phyloP scores from a whole-genome alignment of 2,329 filamentous ascomycete genomes.

The Phialophora tarda region DNA sequence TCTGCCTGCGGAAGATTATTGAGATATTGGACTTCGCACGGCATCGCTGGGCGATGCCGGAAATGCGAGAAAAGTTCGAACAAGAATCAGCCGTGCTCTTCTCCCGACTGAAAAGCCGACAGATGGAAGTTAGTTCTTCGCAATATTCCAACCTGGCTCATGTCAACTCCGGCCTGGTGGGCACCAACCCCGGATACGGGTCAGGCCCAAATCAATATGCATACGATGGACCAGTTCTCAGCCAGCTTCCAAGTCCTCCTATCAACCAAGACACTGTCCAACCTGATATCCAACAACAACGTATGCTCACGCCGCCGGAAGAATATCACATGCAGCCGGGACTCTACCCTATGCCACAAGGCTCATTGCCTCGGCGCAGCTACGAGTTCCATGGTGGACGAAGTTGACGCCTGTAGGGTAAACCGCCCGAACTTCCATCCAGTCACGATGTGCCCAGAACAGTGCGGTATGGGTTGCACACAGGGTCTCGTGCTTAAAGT shows the following conservation, averaged over 20 bases:
- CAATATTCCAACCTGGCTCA: slow-evolving; percentile 18
- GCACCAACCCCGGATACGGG: slow-evolving; percentile 19
- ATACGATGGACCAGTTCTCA: slow-evolving; percentile 12
- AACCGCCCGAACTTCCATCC: background rate
- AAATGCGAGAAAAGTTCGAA: slow-evolving; percentile 36
- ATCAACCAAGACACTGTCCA: slow-evolving; percentile 22
- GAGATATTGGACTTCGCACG: slow-evolving; percentile 38
- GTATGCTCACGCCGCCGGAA: slow-evolving; percentile 31
- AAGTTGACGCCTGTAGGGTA: slow-evolving; percentile 7
- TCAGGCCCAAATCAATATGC: slow-evolving; percentile 15
- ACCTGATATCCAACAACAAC: slow-evolving; percentile 16
- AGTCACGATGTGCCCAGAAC: background rate
- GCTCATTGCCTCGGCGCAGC: slow-evolving; percentile 36
- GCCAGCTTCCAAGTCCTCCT: slow-evolving; percentile 33
- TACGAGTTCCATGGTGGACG: slow-evolving; percentile 37
- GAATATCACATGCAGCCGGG: slow-evolving; percentile 22
- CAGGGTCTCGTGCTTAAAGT: slow-evolving; percentile 23
- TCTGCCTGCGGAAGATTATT: slow-evolving; percentile 35
- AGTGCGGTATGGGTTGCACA: slow-evolving; percentile 10
- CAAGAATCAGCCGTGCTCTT: slow-evolving; percentile 39
- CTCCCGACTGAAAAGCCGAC: slow-evolving; percentile 34
- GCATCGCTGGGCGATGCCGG: slow-evolving; percentile 36
- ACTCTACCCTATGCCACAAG: slow-evolving; percentile 31
- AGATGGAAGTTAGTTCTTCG: slow-evolving; percentile 22
- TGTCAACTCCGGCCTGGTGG: background rate